Evolutionary conservation across 305 asterid species (phyloP).

Genomic region (Solanum hybrid): DNA sequence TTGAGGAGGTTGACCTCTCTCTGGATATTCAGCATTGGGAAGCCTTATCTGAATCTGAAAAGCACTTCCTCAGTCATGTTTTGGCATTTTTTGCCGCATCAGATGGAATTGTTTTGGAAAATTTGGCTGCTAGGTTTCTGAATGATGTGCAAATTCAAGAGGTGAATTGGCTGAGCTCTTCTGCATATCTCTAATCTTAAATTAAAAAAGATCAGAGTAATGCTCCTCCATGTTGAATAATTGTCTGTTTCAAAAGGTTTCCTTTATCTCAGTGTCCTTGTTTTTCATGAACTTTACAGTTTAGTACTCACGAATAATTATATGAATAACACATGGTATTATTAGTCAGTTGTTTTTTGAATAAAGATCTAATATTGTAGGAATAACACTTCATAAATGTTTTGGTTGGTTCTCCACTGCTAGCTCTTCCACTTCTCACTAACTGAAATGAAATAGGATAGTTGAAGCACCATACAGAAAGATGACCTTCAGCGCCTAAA

Average conservation of each 20-base stretch:
- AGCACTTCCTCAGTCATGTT: constrained; percentile 60
- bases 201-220: background rate
- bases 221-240: background rate
- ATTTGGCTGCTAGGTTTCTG: constrained; percentile 59
- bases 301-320: background rate
- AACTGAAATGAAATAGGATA: background rate
- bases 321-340: background rate
- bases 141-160: constrained; percentile 67
- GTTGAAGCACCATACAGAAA: background rate
- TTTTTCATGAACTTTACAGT: background rate
- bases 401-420: background rate
- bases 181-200: background rate
- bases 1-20: constrained; percentile 81
- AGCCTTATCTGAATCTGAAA: constrained; percentile 40
- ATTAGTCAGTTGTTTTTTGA: background rate
- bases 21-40: constrained; percentile 67
- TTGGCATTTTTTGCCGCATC: constrained; percentile 67
- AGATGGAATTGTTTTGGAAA: constrained; percentile 70
- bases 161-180: constrained; percentile 23
- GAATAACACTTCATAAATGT: background rate
- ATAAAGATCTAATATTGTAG: background rate
- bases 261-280: background rate
- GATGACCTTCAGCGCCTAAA: background rate
- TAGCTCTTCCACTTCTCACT: background rate
- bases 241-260: background rate